Percentiles rank a stretch among this genome's conserved stretches.
These are phyloP conservation scores for Orychophragmus violaceus DNA, from an alignment of 345 rosid genomes.

Conservation along the genomic window DNA sequence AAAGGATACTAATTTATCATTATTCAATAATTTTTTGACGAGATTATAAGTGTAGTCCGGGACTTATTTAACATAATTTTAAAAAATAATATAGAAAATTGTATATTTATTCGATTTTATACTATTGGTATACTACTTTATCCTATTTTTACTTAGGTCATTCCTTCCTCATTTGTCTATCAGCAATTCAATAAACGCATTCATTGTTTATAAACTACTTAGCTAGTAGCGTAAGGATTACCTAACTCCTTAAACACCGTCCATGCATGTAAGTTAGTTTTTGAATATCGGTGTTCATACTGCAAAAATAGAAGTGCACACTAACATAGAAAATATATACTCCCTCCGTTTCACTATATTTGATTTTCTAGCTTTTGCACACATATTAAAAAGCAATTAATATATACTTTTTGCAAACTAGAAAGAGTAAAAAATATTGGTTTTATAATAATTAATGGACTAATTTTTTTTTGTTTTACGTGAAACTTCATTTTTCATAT, in stretches of 20 bases:
- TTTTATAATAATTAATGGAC: too few species aligned
- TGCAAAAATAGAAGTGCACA: too few species aligned
- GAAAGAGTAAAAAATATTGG: too few species aligned
- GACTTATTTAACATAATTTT: too few species aligned
- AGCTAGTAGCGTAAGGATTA: neutral
- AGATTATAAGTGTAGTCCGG: neutral
- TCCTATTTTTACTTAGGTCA: neutral
- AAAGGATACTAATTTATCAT: neutral
- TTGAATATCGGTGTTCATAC: constrained; percentile 2
- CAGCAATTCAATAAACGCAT: neutral
- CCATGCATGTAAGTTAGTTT: neutral
- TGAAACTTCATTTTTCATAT: too few species aligned
- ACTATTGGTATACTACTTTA: neutral
- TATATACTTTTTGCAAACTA: too few species aligned
- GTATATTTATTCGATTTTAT: neutral
- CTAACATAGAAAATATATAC: too few species aligned
- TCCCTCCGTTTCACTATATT: too few species aligned
- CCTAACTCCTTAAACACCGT: neutral
- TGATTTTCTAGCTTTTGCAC: too few species aligned
- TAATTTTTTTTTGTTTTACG: too few species aligned
- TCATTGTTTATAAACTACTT: neutral
- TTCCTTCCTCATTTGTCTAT: neutral
- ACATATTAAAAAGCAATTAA: too few species aligned
- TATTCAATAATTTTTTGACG: neutral
- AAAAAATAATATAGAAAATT: too few species aligned